These are phyloP conservation scores for Boletales sp. DNA, from an alignment of 768 basidiomycete genomes.

Conservation along the genomic window DNA sequence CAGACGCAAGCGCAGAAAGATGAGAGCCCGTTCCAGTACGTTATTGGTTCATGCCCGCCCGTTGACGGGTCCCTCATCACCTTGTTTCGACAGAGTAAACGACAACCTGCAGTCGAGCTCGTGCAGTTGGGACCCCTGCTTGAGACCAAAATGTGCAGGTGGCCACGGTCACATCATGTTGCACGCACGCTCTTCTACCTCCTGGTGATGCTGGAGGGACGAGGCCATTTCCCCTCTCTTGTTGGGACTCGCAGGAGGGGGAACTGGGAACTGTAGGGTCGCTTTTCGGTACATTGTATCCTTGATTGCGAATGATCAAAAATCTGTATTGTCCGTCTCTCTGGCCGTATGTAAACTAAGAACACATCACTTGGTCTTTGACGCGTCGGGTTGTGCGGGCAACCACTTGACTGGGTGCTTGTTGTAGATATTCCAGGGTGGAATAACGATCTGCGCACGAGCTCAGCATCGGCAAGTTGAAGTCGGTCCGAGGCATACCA, in stretches of 20 bases:
- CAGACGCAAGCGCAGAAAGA: slow-evolving; percentile 93
- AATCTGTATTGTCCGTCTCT: background rate
- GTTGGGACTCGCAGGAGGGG: slow-evolving; percentile 22
- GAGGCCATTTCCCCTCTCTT: slow-evolving; percentile 16
- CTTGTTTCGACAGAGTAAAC: slow-evolving; percentile 35
- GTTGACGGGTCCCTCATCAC: background rate
- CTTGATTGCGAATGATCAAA: slow-evolving; percentile 16
- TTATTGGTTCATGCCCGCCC: slow-evolving; percentile 16
- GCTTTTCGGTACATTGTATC: slow-evolving; percentile 23
- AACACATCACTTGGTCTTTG: slow-evolving; percentile 21
- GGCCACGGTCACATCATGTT: slow-evolving; percentile 14
- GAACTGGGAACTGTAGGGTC: slow-evolving; percentile 22
- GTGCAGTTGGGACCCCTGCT: slow-evolving; percentile 22
- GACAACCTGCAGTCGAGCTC: slow-evolving; percentile 24
- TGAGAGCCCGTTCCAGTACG: slow-evolving; percentile 92
- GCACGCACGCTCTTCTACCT: slow-evolving; percentile 27
- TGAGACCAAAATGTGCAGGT: slow-evolving; percentile 12
- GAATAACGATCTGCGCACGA: slow-evolving; percentile 48
- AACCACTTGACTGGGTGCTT: slow-evolving; percentile 21
- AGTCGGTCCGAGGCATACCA: slow-evolving; percentile 11
- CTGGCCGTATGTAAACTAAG: too few species aligned
- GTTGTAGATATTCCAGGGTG: slow-evolving; percentile 59
- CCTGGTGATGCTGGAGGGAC: slow-evolving; percentile 20
- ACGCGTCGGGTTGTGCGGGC: slow-evolving; percentile 14
- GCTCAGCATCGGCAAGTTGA: background rate